Base-by-base conservation (phyloP, 2,329 filamentous ascomycete species). In the Tolypocladium album region DNA sequence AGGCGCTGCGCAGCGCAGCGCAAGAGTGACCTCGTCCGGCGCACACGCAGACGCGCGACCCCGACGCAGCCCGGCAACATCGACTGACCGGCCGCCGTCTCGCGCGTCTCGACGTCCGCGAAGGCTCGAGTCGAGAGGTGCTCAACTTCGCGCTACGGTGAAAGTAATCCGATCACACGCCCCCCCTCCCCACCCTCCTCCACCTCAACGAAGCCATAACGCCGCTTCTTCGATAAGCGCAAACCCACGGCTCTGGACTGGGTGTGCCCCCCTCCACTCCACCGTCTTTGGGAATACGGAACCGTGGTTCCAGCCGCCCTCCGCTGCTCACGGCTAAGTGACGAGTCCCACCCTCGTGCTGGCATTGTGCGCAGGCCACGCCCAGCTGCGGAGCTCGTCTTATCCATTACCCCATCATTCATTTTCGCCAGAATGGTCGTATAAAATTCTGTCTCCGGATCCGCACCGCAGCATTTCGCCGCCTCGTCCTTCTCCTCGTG, bases 151-250 rank as follows among this genome's bases (percentile, higher is more conserved):
- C 67, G 67, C 68, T 68, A 68, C 65, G 58, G 68, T 67, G 67
- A 68, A 71, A 72, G 72, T 68, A 70, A 66, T 65, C 70, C 69
- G 68, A 71, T 67, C 62, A 64, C 63, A 63, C 63, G 27, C 65
- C 65, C 31, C 50, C 65, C 66, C 27, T 31, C 27, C 58, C 63
- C 59, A 64, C 65, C 58, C 63, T 59, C 56, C 58, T 63, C 59
- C 43, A 22, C 43, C 55, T 56, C 56, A 58, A 62, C 58, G 59
- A 65, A 58, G 59, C 61, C 64, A 63, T 64, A 68, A 64, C 66
- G 65, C 64, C 62, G 64, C 64, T 65, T 70, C 65, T 65, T 70
- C 66, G 68, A 69, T 72, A 61, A 58, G 59, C 57, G 57, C 57
- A 57, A 57, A 57, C 34, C 61, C 59, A 59, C 58, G 59, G 58